Evolutionary conservation across 78 protist species (phyloP).

Genomic region (Guillardia theta): DNA sequence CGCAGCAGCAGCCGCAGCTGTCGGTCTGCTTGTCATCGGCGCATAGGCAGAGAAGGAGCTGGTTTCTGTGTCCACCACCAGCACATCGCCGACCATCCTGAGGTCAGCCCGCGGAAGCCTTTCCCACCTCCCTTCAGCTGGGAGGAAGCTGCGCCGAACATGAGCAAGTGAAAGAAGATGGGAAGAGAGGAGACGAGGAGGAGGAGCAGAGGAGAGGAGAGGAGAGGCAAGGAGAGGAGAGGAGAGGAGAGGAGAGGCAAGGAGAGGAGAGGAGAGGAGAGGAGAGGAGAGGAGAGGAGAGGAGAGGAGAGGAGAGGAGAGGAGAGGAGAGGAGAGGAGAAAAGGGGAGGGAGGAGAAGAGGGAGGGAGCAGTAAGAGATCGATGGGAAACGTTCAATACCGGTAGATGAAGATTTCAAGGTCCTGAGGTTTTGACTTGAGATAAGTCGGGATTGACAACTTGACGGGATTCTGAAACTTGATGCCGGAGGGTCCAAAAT

Average conservation of each 20-base stretch:
- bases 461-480: background rate
- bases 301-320: background rate
- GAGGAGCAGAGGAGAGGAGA: background rate
- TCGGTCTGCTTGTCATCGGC: background rate
- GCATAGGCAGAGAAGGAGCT: background rate
- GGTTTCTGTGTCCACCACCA: background rate
- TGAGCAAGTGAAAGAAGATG: background rate
- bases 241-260: background rate
- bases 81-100: too few relatives aligned
- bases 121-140: too few relatives aligned
- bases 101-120: too few relatives aligned
- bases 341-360: background rate
- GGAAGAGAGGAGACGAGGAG: background rate
- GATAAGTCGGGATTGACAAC: background rate
- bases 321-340: background rate
- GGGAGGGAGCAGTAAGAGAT: background rate
- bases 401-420: too few relatives aligned
- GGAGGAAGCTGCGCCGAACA: background rate
- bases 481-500: background rate
- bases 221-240: background rate
- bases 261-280: background rate
- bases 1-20: background rate
- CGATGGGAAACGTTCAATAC: background rate
- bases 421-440: too few relatives aligned
- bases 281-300: background rate